phyloP scores from a whole-genome alignment of 345 rosid species.

The Rhodamnia argentea region DNA sequence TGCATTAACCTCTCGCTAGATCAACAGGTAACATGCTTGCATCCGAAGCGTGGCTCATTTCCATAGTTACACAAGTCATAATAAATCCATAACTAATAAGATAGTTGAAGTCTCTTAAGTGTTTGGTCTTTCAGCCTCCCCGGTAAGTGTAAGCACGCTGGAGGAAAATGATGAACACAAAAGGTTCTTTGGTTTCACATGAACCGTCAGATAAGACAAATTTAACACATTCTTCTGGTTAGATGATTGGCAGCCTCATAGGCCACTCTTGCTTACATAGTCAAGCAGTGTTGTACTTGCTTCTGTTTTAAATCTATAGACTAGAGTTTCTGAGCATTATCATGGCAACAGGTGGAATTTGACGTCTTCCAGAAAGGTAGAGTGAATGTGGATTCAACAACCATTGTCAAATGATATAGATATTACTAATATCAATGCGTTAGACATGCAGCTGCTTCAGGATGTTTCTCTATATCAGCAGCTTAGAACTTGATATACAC shows the following conservation, averaged over 20 bases:
- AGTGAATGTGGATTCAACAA: not conserved
- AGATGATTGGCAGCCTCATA: too few relatives aligned
- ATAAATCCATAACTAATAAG: not conserved
- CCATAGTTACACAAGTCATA: not conserved
- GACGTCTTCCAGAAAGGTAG: not conserved
- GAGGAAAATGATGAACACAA: not conserved
- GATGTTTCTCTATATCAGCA: not conserved
- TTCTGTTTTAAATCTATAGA: not conserved
- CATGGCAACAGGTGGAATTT: not conserved
- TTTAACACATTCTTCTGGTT: too few relatives aligned
- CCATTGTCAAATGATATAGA: not conserved
- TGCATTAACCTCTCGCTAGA: not conserved
- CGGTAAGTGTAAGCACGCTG: accelerated
- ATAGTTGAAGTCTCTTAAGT: not conserved
- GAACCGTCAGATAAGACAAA: not conserved
- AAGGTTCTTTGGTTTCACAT: not conserved
- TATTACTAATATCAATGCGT: not conserved
- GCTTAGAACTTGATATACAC: not conserved
- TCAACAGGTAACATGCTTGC: not conserved
- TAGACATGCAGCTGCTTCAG: not conserved
- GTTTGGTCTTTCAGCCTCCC: not conserved
- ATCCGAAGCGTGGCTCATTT: not conserved
- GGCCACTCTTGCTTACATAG: not conserved
- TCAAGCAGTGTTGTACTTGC: not conserved
- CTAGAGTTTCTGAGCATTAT: not conserved